Evolutionary conservation across 768 basidiomycete species (phyloP).

Genomic region (Hemileccinum impolitum): DNA sequence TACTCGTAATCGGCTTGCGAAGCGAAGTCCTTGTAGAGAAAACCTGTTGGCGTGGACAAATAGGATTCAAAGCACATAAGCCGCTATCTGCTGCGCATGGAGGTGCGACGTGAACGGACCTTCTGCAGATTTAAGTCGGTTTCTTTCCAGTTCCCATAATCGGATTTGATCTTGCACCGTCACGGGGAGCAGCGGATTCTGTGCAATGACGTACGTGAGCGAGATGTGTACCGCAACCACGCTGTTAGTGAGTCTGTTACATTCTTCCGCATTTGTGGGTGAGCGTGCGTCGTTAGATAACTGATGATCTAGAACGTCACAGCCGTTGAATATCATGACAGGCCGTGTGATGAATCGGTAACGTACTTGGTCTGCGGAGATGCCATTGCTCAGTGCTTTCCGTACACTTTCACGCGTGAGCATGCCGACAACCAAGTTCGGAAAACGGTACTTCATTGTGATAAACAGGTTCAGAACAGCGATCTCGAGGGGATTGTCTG

Average conservation of each 20-base stretch:
- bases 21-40: conserved; percentile 84
- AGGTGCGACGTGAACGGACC: conserved; percentile 44
- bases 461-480: conserved; percentile 95
- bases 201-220: conserved; percentile 18
- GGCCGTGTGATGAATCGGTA: conserved; percentile 16
- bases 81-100: conserved; percentile 9
- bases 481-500: conserved; percentile 94
- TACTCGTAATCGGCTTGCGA: conserved; percentile 86
- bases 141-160: conserved; percentile 94
- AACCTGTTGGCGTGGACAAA: conserved; percentile 48
- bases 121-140: conserved; percentile 84
- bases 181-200: conserved; percentile 93
- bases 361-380: conserved; percentile 90
- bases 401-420: conserved; percentile 95
- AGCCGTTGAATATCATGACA: conserved; percentile 10
- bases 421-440: conserved; percentile 94
- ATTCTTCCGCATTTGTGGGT: conserved; percentile 96
- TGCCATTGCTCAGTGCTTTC: conserved; percentile 90
- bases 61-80: conserved; percentile 4
- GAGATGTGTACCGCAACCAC: background rate
- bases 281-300: conserved; percentile 91
- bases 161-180: conserved; percentile 98
- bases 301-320: conserved; percentile 74
- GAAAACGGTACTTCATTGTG: conserved; percentile 89
- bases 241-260: conserved; percentile 39